Evolutionary conservation across 1,139 yeast species (phyloP).

Genomic region (Dujonia santamariae): DNA sequence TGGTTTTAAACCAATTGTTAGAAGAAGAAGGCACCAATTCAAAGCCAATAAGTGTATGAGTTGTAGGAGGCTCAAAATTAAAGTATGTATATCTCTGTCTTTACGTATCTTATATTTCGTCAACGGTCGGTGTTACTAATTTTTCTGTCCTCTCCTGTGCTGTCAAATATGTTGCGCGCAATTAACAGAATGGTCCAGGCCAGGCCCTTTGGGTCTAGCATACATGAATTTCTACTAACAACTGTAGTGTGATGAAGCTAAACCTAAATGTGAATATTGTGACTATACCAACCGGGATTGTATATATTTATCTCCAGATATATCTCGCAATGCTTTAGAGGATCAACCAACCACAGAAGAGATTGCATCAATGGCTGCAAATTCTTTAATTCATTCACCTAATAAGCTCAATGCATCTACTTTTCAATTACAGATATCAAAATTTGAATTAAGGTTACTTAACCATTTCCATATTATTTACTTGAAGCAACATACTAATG

Average conservation of each 20-base stretch:
- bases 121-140: background rate
- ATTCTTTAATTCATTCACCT: too few relatives aligned
- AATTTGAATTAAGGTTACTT: slow-evolving; percentile 6
- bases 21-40: slow-evolving; percentile 1
- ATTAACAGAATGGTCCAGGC: too few relatives aligned
- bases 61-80: slow-evolving; percentile 6
- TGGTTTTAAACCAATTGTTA: too few relatives aligned
- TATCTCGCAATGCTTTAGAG: background rate
- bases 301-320: slow-evolving; percentile 2
- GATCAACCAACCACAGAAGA: too few relatives aligned
- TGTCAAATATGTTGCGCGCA: too few relatives aligned
- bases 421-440: slow-evolving; percentile 5
- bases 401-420: slow-evolving; percentile 3
- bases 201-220: too few relatives aligned
- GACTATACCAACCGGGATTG: slow-evolving; percentile 6
- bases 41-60: slow-evolving; percentile 2
- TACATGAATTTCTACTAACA: slow-evolving; percentile 1
- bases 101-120: background rate
- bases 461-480: slow-evolving; percentile 5
- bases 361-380: too few relatives aligned
- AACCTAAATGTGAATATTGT: slow-evolving; percentile 7
- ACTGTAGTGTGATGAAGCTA: slow-evolving; percentile 6
- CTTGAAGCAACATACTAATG: slow-evolving; percentile 3
- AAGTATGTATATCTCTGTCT: slow-evolving; percentile 2
- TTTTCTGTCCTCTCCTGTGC: too few relatives aligned